Base-by-base conservation (phyloP, 2,329 filamentous ascomycete species). In the Fusarium oxysporum region DNA sequence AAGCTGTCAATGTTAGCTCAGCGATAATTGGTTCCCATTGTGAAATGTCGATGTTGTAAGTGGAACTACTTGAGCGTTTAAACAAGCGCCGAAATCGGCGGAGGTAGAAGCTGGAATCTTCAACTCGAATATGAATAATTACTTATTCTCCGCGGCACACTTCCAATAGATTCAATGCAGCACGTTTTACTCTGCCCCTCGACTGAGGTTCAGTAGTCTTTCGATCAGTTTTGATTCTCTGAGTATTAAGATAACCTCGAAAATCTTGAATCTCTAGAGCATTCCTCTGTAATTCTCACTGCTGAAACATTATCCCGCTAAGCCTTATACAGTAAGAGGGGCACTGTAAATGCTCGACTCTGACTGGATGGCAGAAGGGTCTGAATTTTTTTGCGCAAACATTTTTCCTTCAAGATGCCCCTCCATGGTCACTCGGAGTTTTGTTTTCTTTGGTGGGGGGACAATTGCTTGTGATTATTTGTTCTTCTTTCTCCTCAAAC, bases 241-340 rank as follows among this genome's bases (percentile, higher is more conserved):
- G 13, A 17, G 8, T 43, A 62, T 28, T 30, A 35, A 35, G 23
- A 62, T 32, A 41, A 13, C 21, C 47, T 50, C 47, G 30, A 50
- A 50, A 40, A 55, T 38, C 56, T 35, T 45, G 47, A 58, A 32
- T 38, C 37, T 35, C 21, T 43, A 40, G 40, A 55, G 40, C 63
- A 69, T 30, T 56, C 35, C 41, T 32, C 62, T 32, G 25, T 47
- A 40, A 28, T 53, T 63, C 30, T 68, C 44, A 41, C 32, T 55
- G 23, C 32, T 40, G 16, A 21, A 64, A 21, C 25, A 37, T 23
- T 32, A 43, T 23, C 4, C 32, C 65, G 68, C 80, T 81, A 82
- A 70, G 33, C 80, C 71, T 5, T 23, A 77, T 57, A 10, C 14
- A 65, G 80, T 75, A 81, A 75, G 80, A 81, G 80, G 80, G 80